Evolutionary conservation across 768 basidiomycete species (phyloP).

Genomic region (Lentinula raphanica): DNA sequence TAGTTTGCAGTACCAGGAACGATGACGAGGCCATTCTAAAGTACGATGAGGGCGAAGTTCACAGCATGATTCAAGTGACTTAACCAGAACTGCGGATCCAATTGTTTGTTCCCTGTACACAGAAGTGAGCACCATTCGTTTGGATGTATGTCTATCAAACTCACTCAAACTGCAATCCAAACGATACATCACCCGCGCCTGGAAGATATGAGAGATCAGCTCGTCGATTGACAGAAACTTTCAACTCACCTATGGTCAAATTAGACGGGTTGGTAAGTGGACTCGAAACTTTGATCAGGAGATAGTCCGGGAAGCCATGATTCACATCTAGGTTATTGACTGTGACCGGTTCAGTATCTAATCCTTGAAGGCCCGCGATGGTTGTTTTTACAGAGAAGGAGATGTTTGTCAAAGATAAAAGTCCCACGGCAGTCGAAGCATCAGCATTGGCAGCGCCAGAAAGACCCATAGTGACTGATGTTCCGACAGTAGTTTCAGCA

Average conservation of each 20-base stretch:
- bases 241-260: slow-evolving; percentile 32
- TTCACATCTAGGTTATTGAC: slow-evolving; percentile 60
- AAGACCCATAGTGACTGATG: slow-evolving; percentile 40
- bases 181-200: slow-evolving; percentile 61
- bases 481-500: slow-evolving; percentile 50
- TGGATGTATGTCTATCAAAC: slow-evolving; percentile 12
- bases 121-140: background rate
- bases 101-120: slow-evolving; percentile 41
- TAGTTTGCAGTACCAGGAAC: slow-evolving; percentile 53
- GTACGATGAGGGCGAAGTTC: background rate
- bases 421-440: slow-evolving; percentile 61
- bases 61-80: slow-evolving; percentile 10
- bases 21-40: slow-evolving; percentile 50
- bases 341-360: slow-evolving; percentile 50
- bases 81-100: slow-evolving; percentile 53
- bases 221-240: slow-evolving; percentile 7
- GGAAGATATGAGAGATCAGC: background rate
- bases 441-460: slow-evolving; percentile 53
- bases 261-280: slow-evolving; percentile 62
- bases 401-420: slow-evolving; percentile 53
- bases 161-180: slow-evolving; percentile 52
- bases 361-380: slow-evolving; percentile 61
- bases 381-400: slow-evolving; percentile 52
- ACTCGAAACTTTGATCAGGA: slow-evolving; percentile 63
- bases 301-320: slow-evolving; percentile 58